Percentiles rank a stretch among this genome's conserved stretches.
Evolutionary conservation across 2,329 filamentous ascomycete species (phyloP).

Genomic region (Coniochaeta hoffmannii): DNA sequence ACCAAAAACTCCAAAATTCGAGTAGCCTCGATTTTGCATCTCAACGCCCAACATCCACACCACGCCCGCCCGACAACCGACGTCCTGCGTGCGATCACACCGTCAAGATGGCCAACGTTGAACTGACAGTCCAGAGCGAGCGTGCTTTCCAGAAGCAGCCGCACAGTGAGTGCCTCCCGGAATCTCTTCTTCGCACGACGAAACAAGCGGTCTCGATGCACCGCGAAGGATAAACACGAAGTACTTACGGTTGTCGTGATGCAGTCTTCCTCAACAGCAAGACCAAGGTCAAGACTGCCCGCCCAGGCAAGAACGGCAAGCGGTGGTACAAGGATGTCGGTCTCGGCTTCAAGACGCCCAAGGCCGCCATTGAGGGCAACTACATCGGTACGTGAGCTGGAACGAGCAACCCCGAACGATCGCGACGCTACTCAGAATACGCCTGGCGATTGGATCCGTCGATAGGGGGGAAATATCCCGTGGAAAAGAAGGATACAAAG

Average conservation of each 20-base stretch:
- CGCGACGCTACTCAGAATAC: not conserved
- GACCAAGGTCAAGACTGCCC: constrained; percentile 75
- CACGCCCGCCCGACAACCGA: constrained; percentile 16
- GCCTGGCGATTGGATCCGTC: not conserved
- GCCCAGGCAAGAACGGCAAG: constrained; percentile 85
- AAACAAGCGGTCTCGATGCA: not conserved
- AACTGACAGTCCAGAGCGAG: constrained; percentile 99
- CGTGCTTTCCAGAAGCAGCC: constrained; percentile 99
- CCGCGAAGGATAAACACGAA: not conserved
- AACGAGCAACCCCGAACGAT: not conserved
- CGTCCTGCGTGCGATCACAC: constrained; percentile 33
- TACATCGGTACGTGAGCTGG: constrained; percentile 82
- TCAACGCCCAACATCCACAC: constrained; percentile 13
- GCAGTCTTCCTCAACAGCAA: constrained; percentile 92
- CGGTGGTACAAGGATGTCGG: constrained; percentile 98
- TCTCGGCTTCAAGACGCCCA: constrained; percentile 97
- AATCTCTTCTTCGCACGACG: not conserved
- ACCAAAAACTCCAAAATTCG: constrained; percentile 18
- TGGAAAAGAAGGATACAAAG: not conserved
- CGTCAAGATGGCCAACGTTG: constrained; percentile 78
- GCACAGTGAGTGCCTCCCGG: constrained; percentile 49
- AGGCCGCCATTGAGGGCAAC: constrained; percentile 95
- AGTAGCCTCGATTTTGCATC: constrained; percentile 15
- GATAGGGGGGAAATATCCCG: not conserved
- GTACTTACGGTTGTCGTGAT: constrained; percentile 3